Evolutionary conservation across 2,329 filamentous ascomycete species (phyloP), one percentile per base, ranked within the genome.

Genomic region (Stachybotrys chlorohalonatus): DNA sequence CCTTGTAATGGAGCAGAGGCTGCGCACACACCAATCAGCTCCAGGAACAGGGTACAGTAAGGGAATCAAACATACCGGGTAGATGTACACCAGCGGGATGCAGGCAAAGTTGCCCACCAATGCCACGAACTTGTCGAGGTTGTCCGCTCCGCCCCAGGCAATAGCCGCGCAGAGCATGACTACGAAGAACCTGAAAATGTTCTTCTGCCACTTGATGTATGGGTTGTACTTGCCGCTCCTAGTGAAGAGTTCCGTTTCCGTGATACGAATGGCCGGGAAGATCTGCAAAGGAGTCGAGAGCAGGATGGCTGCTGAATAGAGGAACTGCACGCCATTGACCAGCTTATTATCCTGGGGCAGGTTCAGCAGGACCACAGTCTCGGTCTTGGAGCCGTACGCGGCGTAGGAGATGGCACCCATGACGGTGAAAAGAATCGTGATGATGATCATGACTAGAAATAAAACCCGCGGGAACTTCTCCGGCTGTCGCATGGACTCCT

Each of bases 151-250:
- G 49, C 86, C 85, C 90, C 91, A 99, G 1, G 93, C 93, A 60
- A 99, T 87, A 56, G 85, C 73, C 1, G 92, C 89, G 66, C 94
- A 97, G 30, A 94, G 72, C 64, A 89, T 82, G 52, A 97, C 94
- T 58, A 96, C 84, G 66, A 93, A 86, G 78, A 97, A 99, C 54
- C 94, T 87, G 77, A 96, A 99, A 39, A 87, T 76, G 63, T 99
- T 99, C 84, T 99, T 99, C 79, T 97, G 89, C 94, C 94, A 99
- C 76, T 99, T 99, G 77, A 99, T 95, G 67, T 90, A 94, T 1
- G 91, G 92, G 68, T 97, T 96, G 75, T 96, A 96, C 73, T 99
- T 99, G 63, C 94, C 92, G 58, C 91, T 96, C 66, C 88, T 82
- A 30, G 89, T 95, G 71, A 97, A 99, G 7, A 97, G 79, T 61